These are phyloP conservation scores for Amaranthus tricolor DNA, from an alignment of 179 eudicot genomes.

Conservation along the genomic window DNA sequence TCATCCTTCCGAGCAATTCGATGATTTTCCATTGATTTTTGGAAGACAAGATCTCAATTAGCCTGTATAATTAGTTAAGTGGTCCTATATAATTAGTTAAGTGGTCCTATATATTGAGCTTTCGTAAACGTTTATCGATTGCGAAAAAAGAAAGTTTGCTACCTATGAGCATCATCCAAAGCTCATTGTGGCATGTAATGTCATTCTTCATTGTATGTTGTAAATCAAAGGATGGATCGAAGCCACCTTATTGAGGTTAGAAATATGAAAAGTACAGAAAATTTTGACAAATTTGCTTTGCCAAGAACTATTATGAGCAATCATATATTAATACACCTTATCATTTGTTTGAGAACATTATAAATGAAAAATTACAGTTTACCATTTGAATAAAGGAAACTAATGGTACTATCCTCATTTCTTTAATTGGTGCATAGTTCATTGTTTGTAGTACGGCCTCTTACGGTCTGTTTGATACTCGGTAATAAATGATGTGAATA, in stretches of 20 bases:
- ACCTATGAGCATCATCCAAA: slow-evolving; percentile 10
- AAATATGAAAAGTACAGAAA: too few species aligned
- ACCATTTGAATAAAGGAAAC: too few species aligned
- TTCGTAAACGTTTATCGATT: slow-evolving; percentile 4
- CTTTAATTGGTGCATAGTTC: too few species aligned
- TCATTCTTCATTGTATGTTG: slow-evolving; percentile 20
- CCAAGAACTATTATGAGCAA: too few species aligned
- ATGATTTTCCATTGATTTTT: slow-evolving; percentile 76
- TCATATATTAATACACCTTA: too few species aligned
- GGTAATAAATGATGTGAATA: too few species aligned
- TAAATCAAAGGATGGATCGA: slow-evolving; percentile 23
- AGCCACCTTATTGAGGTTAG: background rate
- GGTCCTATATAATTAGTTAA: background rate
- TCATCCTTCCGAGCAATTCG: slow-evolving; percentile 59
- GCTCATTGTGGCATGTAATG: slow-evolving; percentile 19
- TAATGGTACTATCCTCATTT: too few species aligned
- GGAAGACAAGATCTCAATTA: slow-evolving; percentile 34
- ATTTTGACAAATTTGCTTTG: too few species aligned
- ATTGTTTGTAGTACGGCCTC: too few species aligned
- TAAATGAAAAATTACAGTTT: too few species aligned
- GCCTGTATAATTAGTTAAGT: background rate
- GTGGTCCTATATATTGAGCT: slow-evolving; percentile 22
- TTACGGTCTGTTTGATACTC: too few species aligned
- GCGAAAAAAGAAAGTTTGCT: slow-evolving; percentile 9
- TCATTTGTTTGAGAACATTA: too few species aligned